Conservation (phyloP, 179 eudicot genomes). For the Spinacia oleracea region DNA sequence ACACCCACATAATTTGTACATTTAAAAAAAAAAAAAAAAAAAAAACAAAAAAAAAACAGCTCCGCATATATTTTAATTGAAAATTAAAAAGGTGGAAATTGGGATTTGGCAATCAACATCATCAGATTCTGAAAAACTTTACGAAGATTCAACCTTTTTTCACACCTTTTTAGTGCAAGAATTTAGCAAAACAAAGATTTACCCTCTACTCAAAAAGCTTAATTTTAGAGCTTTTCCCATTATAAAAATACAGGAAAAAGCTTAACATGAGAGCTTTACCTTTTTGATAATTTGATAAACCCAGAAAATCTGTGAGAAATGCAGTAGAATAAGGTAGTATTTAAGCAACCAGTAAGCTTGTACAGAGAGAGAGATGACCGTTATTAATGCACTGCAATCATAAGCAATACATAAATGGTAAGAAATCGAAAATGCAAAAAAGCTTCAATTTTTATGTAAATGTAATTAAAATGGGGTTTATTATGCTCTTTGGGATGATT, state of each 20-base stretch:
- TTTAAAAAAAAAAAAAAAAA: too few species aligned
- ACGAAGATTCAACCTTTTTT: conserved; percentile 23
- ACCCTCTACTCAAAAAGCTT: conserved; percentile 14
- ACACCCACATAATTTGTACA: too few species aligned
- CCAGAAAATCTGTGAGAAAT: conserved; percentile 6
- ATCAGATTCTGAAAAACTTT: conserved; percentile 12
- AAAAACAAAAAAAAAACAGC: too few species aligned
- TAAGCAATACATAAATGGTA: conserved; percentile 12
- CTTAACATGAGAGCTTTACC: conserved; percentile 7
- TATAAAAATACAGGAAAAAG: background rate
- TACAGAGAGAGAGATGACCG: background rate
- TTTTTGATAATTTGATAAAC: background rate
- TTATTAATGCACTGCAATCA: background rate
- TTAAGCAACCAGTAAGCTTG: background rate
- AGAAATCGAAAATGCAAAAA: background rate
- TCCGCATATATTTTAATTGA: background rate
- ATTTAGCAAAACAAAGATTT: conserved; percentile 18
- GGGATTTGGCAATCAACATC: conserved; percentile 25
- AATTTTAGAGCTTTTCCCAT: conserved; percentile 13
- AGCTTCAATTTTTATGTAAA: background rate
- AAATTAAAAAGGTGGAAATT: background rate
- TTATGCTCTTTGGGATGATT: too few species aligned
- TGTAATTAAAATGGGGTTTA: background rate
- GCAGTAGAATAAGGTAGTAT: background rate
- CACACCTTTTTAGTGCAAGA: conserved; percentile 6